Evolutionary conservation across 2,329 filamentous ascomycete genomes (phyloP).

Genomic region (Penicillium sp.): DNA sequence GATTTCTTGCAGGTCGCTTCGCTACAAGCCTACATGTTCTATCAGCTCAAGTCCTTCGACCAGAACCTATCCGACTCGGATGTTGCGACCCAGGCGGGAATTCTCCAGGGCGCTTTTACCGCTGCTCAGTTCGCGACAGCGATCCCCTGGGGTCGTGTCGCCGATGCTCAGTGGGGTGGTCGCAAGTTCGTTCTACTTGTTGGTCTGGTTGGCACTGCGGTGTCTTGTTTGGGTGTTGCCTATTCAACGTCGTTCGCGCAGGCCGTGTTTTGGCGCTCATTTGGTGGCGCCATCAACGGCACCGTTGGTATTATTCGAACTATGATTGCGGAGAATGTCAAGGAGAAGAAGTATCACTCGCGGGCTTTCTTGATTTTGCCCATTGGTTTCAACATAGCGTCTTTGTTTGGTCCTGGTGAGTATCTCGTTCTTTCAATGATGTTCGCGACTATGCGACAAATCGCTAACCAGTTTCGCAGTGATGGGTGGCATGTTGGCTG

Average conservation of each 20-base stretch:
- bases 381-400: slow-evolving; percentile 60
- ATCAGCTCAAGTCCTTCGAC: slow-evolving; percentile 70
- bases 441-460: slow-evolving; percentile 33
- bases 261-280: slow-evolving; percentile 57
- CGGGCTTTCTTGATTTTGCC: slow-evolving; percentile 52
- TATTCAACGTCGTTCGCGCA: slow-evolving; percentile 56
- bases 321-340: slow-evolving; percentile 62
- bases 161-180: slow-evolving; percentile 55
- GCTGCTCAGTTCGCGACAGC: slow-evolving; percentile 72
- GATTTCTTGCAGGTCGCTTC: slow-evolving; percentile 36
- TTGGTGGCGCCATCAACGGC: slow-evolving; percentile 61
- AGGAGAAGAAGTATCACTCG: slow-evolving; percentile 55
- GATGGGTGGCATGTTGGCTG: slow-evolving; percentile 59
- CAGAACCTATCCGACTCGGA: slow-evolving; percentile 46
- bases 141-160: slow-evolving; percentile 67
- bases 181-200: slow-evolving; percentile 70
- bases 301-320: slow-evolving; percentile 66
- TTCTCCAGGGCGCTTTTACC: slow-evolving; percentile 68
- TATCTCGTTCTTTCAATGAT: slow-evolving; percentile 28
- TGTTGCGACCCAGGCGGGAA: slow-evolving; percentile 65
- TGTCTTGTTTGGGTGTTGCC: slow-evolving; percentile 60
- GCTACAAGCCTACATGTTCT: slow-evolving; percentile 64
- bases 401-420: slow-evolving; percentile 44
- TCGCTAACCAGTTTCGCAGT: slow-evolving; percentile 30
- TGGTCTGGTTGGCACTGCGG: slow-evolving; percentile 59